Evolutionary conservation across 2,329 filamentous ascomycete species (phyloP), one percentile per base, ranked within the genome.

Genomic region (Arthrinium phaeospermum): DNA sequence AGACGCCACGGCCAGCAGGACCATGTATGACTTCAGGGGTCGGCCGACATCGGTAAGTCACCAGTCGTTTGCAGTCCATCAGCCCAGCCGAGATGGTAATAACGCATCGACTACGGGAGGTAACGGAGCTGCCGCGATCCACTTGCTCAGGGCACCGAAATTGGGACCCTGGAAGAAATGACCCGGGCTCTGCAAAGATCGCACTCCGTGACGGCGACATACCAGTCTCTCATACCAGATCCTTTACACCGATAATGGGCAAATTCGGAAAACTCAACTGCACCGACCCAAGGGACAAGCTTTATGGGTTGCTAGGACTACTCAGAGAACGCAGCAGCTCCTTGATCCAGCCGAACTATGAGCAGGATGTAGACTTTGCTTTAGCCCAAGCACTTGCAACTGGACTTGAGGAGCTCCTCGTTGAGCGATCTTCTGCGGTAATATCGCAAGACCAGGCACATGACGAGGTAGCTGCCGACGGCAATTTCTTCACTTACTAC

Each of bases 311-410:
- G 49, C 74, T 76, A 41, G 76, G 75, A 69, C 51, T 75, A 2
- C 51, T 76, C 16, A 72, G 74, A 30, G 73, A 75, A 14, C 69
- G 70, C 16, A 73, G 67, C 45, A 57, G 70, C 47, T 71, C 53
- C 7, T 27, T 41, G 22, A 86, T 89, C 79, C 85, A 85, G 80
- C 85, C 85, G 76, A 88, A 89, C 83, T 88, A 89, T 83, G 83
- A 22, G 16, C 16, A 22, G 16, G 16, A 16, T 5, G 45, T 47
- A 3, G 45, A 47, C 3, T 47, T 22, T 16, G 45, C 45, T 8
- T 47, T 47, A 3, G 19, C 5, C 16, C 45, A 47, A 22, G 45
- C 45, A 22, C 45, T 47, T 47, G 45, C 45, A 22, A 47, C 45
- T 22, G 45, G 45, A 16, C 3, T 47, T 22, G 16, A 47, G 3